Percentiles rank a stretch among this genome's conserved stretches.
Evolutionary conservation across 257 asterid species (phyloP).

Genomic region (Paulownia fortunei): DNA sequence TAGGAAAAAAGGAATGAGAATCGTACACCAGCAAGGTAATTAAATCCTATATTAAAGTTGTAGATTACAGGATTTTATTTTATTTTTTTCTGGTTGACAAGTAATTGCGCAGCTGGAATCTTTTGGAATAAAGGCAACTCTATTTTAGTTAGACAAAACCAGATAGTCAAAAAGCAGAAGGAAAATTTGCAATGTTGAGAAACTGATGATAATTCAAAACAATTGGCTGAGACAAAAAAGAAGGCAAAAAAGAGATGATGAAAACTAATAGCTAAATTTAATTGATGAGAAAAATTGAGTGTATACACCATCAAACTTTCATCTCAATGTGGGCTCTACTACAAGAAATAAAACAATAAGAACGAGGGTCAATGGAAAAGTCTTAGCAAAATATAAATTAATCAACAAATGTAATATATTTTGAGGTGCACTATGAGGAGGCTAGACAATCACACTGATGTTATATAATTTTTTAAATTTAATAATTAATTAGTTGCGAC

Average conservation of each 20-base stretch:
- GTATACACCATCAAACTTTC: neutral
- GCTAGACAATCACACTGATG: neutral
- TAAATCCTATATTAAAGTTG: neutral
- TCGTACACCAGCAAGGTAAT: neutral
- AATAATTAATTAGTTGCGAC: too few relatives aligned
- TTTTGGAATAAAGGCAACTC: conserved; percentile 18
- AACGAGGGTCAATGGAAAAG: neutral
- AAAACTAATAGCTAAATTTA: neutral
- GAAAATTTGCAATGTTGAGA: neutral
- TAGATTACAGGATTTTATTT: too few relatives aligned
- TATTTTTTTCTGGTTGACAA: neutral
- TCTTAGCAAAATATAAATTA: too few relatives aligned
- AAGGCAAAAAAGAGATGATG: neutral
- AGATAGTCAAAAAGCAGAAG: neutral
- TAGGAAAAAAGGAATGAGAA: neutral
- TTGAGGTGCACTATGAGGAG: neutral
- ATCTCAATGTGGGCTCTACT: conserved; percentile 17
- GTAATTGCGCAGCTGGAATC: conserved; percentile 13
- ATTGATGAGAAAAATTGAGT: neutral
- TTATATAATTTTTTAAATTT: too few relatives aligned
- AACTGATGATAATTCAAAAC: neutral
- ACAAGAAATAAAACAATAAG: neutral
- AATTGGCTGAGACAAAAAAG: neutral
- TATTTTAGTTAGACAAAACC: neutral
- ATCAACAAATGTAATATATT: too few relatives aligned